Base-by-base conservation (phyloP, 1,284 basidiomycete genomes). In the Trichosporon sp. region DNA sequence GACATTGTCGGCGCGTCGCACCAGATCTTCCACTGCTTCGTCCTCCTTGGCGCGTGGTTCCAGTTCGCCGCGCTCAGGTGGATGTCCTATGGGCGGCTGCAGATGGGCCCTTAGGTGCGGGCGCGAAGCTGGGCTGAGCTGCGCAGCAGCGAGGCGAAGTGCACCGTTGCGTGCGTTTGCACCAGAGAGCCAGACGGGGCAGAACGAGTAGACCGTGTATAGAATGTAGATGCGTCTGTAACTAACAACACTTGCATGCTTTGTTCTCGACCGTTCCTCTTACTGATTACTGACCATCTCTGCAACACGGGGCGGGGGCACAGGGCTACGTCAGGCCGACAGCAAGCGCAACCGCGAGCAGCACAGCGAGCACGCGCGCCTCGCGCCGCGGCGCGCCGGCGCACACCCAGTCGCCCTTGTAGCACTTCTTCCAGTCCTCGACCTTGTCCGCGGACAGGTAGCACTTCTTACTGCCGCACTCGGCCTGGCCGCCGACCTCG, bases 1-100 rank as follows among this genome's bases (percentile, higher is more conserved):
- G 93, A 96, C 83, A 87, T 88, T 78, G 86, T 94, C 74, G 88
- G 90, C 67, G 87, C 90, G 0, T 92, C 90, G 34, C 93, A 95
- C 84, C 83, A 85, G 82, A 91, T 95, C 76, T 96, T 97, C 82
- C 94, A 96, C 79, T 78, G 88, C 74, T 90, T 89, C 77, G 93
- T 95, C 29, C 85, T 95, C 60, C 80, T 89, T 27, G 94, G 92
- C 1, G 92, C 91, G 12, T 84, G 91, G 71, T 86, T 88, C 42
- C 92, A 94, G 80, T 94, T 92, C 83, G 69, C 75, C 2, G 81
- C 81, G 1, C 65, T 82, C 64, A 66, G 78, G 31, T 77, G 79
- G 29, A 81, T 81, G 79, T 75, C 77, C 27, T 77, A 75, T 69
- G 78, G 79, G 3, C 51, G 76, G n/a, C 66, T 66, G 32, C 29